Evolutionary conservation across 2,329 filamentous ascomycete genomes (phyloP).

Genomic region (Penicillium hordei): DNA sequence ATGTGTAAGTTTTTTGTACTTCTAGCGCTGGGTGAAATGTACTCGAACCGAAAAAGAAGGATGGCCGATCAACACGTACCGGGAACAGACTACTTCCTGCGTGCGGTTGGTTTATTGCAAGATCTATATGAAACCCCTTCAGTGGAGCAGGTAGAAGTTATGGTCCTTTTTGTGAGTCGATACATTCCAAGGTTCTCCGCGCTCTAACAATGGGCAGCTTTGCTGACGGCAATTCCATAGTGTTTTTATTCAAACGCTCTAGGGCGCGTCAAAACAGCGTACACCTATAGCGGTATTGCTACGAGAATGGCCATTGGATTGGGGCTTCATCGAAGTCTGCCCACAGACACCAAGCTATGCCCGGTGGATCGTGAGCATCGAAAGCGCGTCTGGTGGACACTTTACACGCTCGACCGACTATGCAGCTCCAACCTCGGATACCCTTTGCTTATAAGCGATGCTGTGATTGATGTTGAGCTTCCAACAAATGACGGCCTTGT

Average conservation of each 20-base stretch:
- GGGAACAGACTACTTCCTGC: background rate
- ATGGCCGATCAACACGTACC: background rate
- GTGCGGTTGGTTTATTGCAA: background rate
- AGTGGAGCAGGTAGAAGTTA: background rate
- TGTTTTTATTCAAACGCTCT: conserved; percentile 23
- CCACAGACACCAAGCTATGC: conserved; percentile 9
- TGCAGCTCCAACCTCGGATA: conserved; percentile 45
- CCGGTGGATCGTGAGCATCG: conserved; percentile 41
- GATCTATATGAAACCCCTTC: background rate
- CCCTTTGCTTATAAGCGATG: conserved; percentile 39
- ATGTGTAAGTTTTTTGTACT: background rate
- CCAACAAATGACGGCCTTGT: background rate
- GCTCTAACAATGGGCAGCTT: background rate
- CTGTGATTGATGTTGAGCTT: background rate
- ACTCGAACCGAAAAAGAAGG: background rate
- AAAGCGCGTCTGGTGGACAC: conserved; percentile 47
- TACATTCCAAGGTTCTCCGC: background rate
- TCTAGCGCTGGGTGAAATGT: background rate
- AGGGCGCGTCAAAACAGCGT: conserved; percentile 25
- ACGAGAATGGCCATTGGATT: conserved; percentile 37
- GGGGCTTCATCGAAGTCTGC: conserved; percentile 28
- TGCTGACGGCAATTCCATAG: conserved; percentile 2
- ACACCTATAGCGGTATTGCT: conserved; percentile 22
- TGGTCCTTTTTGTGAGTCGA: background rate
- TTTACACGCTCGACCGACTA: conserved; percentile 47